A percentile compares a stretch with the other conserved stretches of the same genome.
These are phyloP conservation scores for Phaeophleospora eucalypticola DNA, from an alignment of 2,329 filamentous ascomycete genomes.

Conservation along the genomic window DNA sequence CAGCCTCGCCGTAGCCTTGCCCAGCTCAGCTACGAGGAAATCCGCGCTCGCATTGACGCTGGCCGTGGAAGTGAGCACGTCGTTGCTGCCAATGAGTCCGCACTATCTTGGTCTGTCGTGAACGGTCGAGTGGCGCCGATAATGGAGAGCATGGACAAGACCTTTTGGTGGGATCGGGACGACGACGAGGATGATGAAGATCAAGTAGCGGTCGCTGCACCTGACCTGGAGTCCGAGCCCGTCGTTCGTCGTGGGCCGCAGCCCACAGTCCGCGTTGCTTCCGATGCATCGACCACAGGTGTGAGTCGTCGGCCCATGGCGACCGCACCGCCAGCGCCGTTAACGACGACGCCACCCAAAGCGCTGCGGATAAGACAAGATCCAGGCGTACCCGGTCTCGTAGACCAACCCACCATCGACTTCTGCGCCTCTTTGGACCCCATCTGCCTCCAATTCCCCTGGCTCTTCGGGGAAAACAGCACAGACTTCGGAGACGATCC, in stretches of 20 bases:
- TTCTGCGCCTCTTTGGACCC: background rate
- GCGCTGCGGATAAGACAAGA: background rate
- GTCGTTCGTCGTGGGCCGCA: background rate
- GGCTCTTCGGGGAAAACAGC: background rate
- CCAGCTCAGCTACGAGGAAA: background rate
- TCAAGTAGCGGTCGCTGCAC: background rate
- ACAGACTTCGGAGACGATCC: background rate
- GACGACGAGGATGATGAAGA: background rate
- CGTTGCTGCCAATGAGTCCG: background rate
- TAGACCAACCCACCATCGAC: background rate
- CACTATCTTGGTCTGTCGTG: background rate
- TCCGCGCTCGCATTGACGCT: background rate
- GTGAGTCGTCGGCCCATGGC: no score
- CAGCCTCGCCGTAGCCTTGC: background rate
- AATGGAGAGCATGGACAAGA: background rate
- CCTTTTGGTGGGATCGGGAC: background rate
- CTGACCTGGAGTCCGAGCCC: background rate
- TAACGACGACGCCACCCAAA: no score
- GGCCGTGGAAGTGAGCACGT: conserved; percentile 1
- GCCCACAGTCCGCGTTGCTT: background rate
- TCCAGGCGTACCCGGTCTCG: background rate
- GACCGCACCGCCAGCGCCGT: no score
- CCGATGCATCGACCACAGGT: background rate
- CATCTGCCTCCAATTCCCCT: background rate
- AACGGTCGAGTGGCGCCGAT: background rate